Percentiles rank a stretch among this genome's conserved stretches.
Conservation (phyloP, 73 alveolate species). For the Uronychia setigera region DNA sequence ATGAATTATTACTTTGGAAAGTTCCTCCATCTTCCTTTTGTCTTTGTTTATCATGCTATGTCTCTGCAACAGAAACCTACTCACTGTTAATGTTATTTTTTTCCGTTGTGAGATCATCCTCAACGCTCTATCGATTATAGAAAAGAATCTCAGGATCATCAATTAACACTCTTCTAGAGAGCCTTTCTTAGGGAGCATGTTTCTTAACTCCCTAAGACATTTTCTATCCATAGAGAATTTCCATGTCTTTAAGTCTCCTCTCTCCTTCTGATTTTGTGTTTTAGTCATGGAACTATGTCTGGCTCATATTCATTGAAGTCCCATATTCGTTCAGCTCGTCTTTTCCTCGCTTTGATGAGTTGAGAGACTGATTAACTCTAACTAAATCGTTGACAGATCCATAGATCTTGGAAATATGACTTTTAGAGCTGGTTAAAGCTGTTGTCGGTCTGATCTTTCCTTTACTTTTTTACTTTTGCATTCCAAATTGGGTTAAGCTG, state of each 20-base stretch:
- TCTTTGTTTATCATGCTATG: too few species aligned
- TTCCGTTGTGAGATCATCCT: too few species aligned
- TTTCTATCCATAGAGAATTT: neutral
- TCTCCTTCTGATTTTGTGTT: neutral
- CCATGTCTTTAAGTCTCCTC: neutral
- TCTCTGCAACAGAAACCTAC: too few species aligned
- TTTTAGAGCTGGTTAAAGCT: neutral
- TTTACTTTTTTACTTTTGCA: too few species aligned
- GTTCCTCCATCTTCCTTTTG: too few species aligned
- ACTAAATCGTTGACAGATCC: neutral
- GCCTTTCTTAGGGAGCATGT: too few species aligned
- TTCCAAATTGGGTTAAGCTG: too few species aligned
- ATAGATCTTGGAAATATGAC: neutral
- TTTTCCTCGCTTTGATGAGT: neutral
- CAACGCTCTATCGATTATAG: too few species aligned
- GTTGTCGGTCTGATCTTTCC: neutral
- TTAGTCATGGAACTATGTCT: neutral
- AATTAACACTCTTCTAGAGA: neutral
- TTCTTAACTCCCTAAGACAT: neutral
- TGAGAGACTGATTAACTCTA: neutral
- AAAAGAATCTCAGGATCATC: neutral
- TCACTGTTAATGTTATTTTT: too few species aligned
- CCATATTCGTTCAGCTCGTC: slow-evolving; percentile 2
- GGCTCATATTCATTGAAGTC: neutral
- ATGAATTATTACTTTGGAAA: too few species aligned